A percentile compares a stretch with the other conserved stretches of the same genome.
phyloP scores from a whole-genome alignment of 345 rosid species.

The Acer saccharum region DNA sequence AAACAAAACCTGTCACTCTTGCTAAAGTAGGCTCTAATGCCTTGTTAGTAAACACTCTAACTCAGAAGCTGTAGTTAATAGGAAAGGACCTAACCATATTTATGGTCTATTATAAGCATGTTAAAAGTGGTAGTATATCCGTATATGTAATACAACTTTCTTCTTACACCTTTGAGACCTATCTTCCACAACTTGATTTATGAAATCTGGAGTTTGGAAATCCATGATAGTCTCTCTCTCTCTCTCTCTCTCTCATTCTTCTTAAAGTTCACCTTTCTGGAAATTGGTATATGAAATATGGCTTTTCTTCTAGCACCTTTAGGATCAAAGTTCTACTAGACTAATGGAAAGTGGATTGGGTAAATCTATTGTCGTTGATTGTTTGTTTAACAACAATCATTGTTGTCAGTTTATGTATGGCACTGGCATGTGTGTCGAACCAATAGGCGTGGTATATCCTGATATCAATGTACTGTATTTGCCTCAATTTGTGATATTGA shows the following conservation, averaged over 20 bases:
- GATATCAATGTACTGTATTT: neutral
- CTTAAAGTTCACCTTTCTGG: neutral
- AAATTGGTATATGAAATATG: neutral
- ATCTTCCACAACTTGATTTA: neutral
- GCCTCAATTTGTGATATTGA: neutral
- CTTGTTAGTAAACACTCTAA: neutral
- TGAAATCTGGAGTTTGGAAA: neutral
- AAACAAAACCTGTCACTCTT: neutral
- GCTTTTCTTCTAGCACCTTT: slow-evolving; percentile 2
- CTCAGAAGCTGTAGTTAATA: neutral
- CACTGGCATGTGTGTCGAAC: neutral
- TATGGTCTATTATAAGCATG: neutral
- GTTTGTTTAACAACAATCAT: neutral
- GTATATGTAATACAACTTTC: neutral
- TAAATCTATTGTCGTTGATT: neutral
- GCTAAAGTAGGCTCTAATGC: neutral
- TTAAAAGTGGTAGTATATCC: neutral
- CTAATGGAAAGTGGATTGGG: neutral
- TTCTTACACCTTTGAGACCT: too few relatives aligned
- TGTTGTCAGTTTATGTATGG: neutral
- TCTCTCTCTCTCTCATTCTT: neutral
- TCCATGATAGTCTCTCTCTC: neutral
- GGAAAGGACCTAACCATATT: neutral
- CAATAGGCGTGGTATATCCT: neutral
- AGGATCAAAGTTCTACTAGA: neutral